These are phyloP conservation scores for Withania somnifera DNA, from an alignment of 305 asterid genomes.

Conservation along the genomic window DNA sequence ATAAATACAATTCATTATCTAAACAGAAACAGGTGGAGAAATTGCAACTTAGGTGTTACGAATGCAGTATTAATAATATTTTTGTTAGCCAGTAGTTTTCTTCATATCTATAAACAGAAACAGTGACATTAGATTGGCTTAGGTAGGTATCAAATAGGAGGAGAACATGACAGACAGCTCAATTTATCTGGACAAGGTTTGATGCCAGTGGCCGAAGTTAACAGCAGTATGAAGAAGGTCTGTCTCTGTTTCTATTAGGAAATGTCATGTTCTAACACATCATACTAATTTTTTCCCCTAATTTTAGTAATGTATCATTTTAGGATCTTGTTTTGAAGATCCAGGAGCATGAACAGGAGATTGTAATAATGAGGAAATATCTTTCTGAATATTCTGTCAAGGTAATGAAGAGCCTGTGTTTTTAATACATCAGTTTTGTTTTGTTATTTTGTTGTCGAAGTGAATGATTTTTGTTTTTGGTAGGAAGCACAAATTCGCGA, in stretches of 20 bases:
- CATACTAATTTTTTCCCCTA: not conserved
- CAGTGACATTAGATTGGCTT: slow-evolving; percentile 11
- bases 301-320: slow-evolving; percentile 7
- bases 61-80: not conserved
- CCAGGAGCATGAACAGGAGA: slow-evolving; percentile 83
- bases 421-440: slow-evolving; percentile 6
- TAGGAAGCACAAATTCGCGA: slow-evolving; percentile 80
- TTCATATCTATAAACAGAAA: not conserved
- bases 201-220: slow-evolving; percentile 44
- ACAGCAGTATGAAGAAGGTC: slow-evolving; percentile 65
- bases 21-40: not conserved
- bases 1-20: not conserved
- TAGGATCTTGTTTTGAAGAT: slow-evolving; percentile 59
- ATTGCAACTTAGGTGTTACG: not conserved
- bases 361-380: slow-evolving; percentile 60
- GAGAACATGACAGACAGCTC: slow-evolving; percentile 35
- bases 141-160: slow-evolving; percentile 52
- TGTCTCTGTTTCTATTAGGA: not conserved
- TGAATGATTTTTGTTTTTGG: slow-evolving; percentile 13
- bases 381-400: slow-evolving; percentile 70
- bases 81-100: not conserved
- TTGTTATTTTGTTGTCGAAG: slow-evolving; percentile 4
- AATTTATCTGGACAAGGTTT: slow-evolving; percentile 47
- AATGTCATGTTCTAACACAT: not conserved
- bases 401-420: slow-evolving; percentile 27